Evolutionary conservation across 192 early-diverging fungal genomes (phyloP).

Genomic region (Spizellomyces punctatus): DNA sequence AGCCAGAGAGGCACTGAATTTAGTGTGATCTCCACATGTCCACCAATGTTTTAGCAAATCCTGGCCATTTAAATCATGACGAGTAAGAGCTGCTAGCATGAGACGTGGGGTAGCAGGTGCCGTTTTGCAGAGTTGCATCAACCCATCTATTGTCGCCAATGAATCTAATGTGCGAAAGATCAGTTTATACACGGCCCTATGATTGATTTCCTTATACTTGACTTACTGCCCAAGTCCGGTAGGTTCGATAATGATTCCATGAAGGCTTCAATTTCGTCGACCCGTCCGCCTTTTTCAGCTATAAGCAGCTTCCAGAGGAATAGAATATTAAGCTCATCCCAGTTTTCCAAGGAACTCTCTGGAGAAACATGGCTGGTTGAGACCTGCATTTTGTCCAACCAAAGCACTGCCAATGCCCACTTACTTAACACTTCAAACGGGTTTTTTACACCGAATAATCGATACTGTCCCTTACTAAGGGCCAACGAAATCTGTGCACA

Average conservation of each 20-base stretch:
- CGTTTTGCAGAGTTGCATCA: too few relatives aligned
- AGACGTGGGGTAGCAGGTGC: too few relatives aligned
- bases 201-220: not conserved
- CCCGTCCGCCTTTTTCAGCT: slow-evolving; percentile 9
- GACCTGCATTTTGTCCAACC: not conserved
- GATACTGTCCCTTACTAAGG: not conserved
- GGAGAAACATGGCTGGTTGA: not conserved
- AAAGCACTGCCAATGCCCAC: not conserved
- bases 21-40: too few relatives aligned
- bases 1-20: too few relatives aligned
- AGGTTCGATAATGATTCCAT: not conserved
- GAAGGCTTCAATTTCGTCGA: not conserved
- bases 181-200: not conserved
- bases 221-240: not conserved
- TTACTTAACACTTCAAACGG: not conserved
- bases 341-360: slow-evolving; percentile 2
- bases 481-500: not conserved
- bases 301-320: slow-evolving; percentile 22
- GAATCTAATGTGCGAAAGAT: too few relatives aligned
- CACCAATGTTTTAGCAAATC: too few relatives aligned
- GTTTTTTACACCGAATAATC: not conserved
- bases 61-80: too few relatives aligned
- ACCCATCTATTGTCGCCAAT: too few relatives aligned
- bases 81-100: too few relatives aligned
- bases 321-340: slow-evolving; percentile 13